Percentiles rank a stretch among this genome's conserved stretches.
Evolutionary conservation across 768 basidiomycete species (phyloP).

Genomic region (Gyrodon lividus): DNA sequence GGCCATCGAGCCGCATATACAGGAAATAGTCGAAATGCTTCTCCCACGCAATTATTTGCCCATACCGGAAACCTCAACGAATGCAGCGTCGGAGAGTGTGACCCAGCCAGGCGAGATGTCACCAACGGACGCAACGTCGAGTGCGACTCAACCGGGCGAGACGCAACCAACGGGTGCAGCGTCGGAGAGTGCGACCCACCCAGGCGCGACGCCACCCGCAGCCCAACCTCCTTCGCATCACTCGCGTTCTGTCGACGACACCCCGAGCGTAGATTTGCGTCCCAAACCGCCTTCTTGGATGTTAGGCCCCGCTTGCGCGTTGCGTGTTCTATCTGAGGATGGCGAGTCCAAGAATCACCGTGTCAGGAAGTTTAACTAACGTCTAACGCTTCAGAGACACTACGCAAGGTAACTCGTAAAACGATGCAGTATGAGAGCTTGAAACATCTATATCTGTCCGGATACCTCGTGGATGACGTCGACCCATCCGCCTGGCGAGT

Average conservation of each 20-base stretch:
- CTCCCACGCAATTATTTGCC: slow-evolving; percentile 12
- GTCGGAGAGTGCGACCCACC: background rate
- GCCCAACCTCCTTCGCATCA: background rate
- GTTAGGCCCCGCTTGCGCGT: slow-evolving; percentile 25
- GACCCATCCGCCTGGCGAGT: slow-evolving; percentile 17
- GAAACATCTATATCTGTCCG: slow-evolving; percentile 17
- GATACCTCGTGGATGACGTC: slow-evolving; percentile 12
- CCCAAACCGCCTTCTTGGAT: slow-evolving; percentile 16
- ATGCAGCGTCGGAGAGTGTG: too few relatives aligned
- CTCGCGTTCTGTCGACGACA: too few relatives aligned
- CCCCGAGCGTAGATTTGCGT: background rate
- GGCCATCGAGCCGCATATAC: slow-evolving; percentile 4
- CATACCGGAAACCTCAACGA: background rate
- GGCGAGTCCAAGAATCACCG: slow-evolving; percentile 4
- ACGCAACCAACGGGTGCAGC: too few relatives aligned
- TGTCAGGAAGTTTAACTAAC: background rate
- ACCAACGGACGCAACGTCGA: too few relatives aligned
- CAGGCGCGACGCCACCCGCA: background rate
- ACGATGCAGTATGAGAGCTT: slow-evolving; percentile 13
- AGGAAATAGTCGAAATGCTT: slow-evolving; percentile 19
- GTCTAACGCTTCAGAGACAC: slow-evolving; percentile 1
- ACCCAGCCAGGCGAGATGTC: too few relatives aligned
- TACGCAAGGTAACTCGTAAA: slow-evolving; percentile 4
- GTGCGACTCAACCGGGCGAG: too few relatives aligned
- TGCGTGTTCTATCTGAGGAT: slow-evolving; percentile 18